Evolutionary conservation across 371 early-diverging fungal genomes (phyloP).

Genomic region (Mortierella sp.): DNA sequence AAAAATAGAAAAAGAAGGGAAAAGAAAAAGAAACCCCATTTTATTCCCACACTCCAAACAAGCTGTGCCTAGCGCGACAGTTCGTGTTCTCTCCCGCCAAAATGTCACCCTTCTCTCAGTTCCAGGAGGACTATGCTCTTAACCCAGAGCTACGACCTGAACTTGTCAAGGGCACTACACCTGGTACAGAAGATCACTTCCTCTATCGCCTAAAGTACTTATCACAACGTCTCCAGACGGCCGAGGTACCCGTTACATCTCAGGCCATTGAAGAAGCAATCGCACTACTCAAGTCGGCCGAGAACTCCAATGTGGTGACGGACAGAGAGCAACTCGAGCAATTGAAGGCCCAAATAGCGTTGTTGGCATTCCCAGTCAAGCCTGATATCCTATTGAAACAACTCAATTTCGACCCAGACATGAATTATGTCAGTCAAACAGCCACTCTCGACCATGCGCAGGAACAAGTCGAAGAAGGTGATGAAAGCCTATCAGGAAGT

Average conservation of each 20-base stretch:
- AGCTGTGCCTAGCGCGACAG: neutral
- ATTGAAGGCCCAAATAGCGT: constrained; percentile 28
- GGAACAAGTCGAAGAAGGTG: neutral
- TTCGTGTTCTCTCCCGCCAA: neutral
- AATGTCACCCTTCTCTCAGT: constrained; percentile 23
- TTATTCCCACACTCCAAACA: constrained; percentile 8
- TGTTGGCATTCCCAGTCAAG: constrained; percentile 43
- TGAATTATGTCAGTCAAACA: neutral
- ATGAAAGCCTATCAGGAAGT: constrained; percentile 2
- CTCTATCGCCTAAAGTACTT: constrained; percentile 32
- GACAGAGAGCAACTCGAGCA: constrained; percentile 20
- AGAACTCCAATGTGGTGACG: constrained; percentile 16
- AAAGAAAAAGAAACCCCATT: no score
- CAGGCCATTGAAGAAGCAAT: constrained; percentile 31
- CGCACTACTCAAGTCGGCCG: constrained; percentile 23
- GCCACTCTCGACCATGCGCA: neutral
- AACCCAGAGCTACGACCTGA: constrained; percentile 32
- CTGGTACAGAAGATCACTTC: constrained; percentile 42
- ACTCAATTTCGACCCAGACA: constrained; percentile 21
- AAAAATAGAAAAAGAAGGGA: no score
- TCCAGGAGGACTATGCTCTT: constrained; percentile 48
- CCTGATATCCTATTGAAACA: constrained; percentile 36
- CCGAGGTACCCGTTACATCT: constrained; percentile 24
- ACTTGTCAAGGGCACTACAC: constrained; percentile 27
- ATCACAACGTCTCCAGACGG: constrained; percentile 42